Evolutionary conservation across 2,329 filamentous ascomycete species (phyloP).

Genomic region (Clathrospora elynae): DNA sequence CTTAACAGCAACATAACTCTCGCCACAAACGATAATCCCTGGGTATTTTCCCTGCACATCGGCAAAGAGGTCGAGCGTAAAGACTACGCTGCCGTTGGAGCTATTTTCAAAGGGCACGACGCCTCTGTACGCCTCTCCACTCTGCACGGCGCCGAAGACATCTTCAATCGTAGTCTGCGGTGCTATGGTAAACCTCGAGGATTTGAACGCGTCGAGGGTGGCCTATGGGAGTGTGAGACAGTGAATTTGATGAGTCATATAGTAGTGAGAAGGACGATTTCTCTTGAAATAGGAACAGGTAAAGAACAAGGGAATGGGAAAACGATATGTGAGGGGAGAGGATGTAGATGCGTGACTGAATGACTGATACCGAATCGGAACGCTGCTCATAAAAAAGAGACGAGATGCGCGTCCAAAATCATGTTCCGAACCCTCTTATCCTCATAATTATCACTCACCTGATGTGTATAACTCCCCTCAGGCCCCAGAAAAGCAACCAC

Average conservation of each 20-base stretch:
- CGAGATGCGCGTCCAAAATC: no score
- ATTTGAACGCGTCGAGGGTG: conserved; percentile 57
- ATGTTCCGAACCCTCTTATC: no score
- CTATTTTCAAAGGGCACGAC: conserved; percentile 97
- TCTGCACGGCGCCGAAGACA: conserved; percentile 79
- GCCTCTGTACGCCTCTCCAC: conserved; percentile 67
- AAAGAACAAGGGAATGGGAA: not conserved
- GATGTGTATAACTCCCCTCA: conserved; percentile 70
- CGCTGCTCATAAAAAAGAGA: no score
- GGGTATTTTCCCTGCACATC: conserved; percentile 69
- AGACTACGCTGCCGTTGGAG: conserved; percentile 88
- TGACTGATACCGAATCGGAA: not conserved
- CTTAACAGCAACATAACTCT: conserved; percentile 84
- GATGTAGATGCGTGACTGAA: not conserved
- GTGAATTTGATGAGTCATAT: not conserved
- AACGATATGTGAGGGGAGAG: not conserved
- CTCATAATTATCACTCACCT: conserved; percentile 56
- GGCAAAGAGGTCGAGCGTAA: conserved; percentile 86
- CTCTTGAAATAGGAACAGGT: not conserved
- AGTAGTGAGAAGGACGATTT: not conserved
- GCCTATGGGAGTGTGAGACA: conserved; percentile 51
- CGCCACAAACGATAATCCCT: conserved; percentile 76
- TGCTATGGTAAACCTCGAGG: conserved; percentile 42
- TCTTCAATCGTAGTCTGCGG: conserved; percentile 62
- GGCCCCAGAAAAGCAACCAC: conserved; percentile 66